These are phyloP conservation scores for Ananas comosus DNA, from an alignment of 176 grass and related monocot species.

Conservation along the genomic window DNA sequence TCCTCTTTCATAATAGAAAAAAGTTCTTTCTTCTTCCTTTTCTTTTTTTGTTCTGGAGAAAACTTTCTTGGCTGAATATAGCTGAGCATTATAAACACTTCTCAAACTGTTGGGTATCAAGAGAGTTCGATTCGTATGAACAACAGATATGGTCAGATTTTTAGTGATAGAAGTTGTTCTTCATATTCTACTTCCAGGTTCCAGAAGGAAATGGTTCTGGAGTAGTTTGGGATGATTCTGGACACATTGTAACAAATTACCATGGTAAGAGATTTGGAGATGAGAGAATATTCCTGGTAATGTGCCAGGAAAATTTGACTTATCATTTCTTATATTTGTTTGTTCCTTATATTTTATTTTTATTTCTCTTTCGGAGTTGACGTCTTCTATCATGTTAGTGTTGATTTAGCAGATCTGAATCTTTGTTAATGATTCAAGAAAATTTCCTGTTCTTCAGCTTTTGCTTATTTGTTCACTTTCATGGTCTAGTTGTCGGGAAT, in stretches of 20 bases:
- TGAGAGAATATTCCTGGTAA: background rate
- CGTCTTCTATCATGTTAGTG: too few relatives aligned
- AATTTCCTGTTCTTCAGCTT: background rate
- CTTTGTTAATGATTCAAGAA: background rate
- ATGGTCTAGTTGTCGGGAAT: conserved; percentile 70
- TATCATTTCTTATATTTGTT: conserved; percentile 1
- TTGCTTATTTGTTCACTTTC: conserved; percentile 4
- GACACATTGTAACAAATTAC: conserved; percentile 94
- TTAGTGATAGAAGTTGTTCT: conserved; percentile 21
- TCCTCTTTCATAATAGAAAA: background rate
- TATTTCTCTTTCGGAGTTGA: background rate
- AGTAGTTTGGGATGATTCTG: conserved; percentile 85
- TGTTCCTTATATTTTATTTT: background rate
- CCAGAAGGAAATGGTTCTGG: conserved; percentile 99
- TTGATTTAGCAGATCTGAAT: background rate
- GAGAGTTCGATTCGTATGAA: background rate
- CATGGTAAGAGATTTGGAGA: conserved; percentile 58
- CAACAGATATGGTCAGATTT: background rate
- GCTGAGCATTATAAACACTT: background rate
- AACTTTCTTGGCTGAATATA: too few relatives aligned
- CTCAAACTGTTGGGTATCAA: background rate
- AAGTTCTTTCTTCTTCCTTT: background rate
- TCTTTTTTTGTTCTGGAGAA: too few relatives aligned
- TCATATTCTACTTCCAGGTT: conserved; percentile 42
- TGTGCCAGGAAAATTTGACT: conserved; percentile 11